A percentile compares a stretch with the other conserved stretches of the same genome.
Conservation (phyloP, 202 grass and related monocot genomes). For the Carex sylvatica region DNA sequence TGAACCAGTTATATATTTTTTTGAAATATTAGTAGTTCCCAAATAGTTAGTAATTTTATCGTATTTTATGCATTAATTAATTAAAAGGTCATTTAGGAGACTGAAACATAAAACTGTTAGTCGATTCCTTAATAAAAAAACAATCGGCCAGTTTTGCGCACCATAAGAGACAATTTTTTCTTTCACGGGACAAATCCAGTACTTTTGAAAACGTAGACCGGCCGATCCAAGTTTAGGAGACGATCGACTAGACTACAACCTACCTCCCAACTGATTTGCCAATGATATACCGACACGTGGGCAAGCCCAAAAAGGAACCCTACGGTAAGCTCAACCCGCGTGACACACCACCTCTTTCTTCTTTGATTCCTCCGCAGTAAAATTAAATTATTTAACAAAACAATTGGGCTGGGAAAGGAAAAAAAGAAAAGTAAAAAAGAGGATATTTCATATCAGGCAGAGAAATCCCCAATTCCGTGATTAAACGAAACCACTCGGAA, state of each 20-base stretch:
- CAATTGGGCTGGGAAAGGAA: not conserved
- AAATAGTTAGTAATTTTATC: too few relatives aligned
- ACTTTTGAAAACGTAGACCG: not conserved
- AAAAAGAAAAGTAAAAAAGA: not conserved
- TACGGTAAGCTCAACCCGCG: not conserved
- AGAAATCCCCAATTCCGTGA: constrained; percentile 18
- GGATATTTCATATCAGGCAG: not conserved
- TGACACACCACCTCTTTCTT: constrained; percentile 19
- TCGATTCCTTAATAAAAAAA: too few relatives aligned
- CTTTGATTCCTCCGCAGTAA: not conserved
- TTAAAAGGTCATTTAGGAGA: too few relatives aligned
- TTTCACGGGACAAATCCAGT: not conserved
- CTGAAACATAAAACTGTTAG: too few relatives aligned
- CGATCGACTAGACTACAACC: not conserved
- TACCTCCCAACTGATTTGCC: not conserved
- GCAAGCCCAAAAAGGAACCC: not conserved
- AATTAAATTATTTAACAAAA: constrained; percentile 12
- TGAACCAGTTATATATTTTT: too few relatives aligned
- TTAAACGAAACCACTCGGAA: not conserved
- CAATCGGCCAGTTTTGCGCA: too few relatives aligned
- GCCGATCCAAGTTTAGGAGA: not conserved
- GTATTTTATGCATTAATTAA: too few relatives aligned
- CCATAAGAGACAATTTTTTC: too few relatives aligned
- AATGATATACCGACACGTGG: not conserved
- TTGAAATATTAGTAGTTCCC: too few relatives aligned